Base-by-base conservation (phyloP, 2,329 filamentous ascomycete genomes). In the Cercospora zeina region DNA sequence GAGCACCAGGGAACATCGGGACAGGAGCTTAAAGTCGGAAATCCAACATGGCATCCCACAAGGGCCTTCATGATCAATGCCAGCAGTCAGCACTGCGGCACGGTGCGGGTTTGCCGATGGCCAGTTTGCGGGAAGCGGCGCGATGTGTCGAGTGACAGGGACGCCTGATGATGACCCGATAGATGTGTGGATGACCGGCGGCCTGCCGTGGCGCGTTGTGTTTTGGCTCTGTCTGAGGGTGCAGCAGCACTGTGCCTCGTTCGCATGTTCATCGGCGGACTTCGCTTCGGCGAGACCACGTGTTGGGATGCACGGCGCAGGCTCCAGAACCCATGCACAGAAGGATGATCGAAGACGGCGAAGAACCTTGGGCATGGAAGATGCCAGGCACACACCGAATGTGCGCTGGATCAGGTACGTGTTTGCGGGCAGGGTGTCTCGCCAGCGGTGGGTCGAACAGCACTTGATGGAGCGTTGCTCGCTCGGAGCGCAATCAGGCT, bases 281-380 rank as follows among this genome's bases (percentile, higher is more conserved):
- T n/a, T n/a, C n/a, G n/a, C n/a, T 31, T 37, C 54, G 36, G 54
- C 27, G 37, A 42, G 54, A 56, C 54, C 36, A 59, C 56, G 56
- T 51, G 56, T 59, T 58, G 54, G 36, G 54, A 39, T 21, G 49
- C 31, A 16, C n/a, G 49, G 24, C 49, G 49, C 49, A 34, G 49
- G 10, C 49, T 21, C 27, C 49, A 53, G 30, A 31, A 58, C 59
- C 54, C 56, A 60, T 61, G 62, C 53, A 60, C 36, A 47, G 27
- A 57, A 39, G 19, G 36, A 45, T 59, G 14, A 65, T 65, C 61
- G 61, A 61, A 63, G 58, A 65, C 60, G 21, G 47, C 36, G 37
- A 24, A 51, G 59, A 61, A 56, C 39, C 57, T 54, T 64, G 51
- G 31, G 49, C 55, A 30, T 62, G 50, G 54, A 42, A 36, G 24